Base-by-base conservation (phyloP, 2,329 filamentous ascomycete species). In the Botrytis byssoidea region DNA sequence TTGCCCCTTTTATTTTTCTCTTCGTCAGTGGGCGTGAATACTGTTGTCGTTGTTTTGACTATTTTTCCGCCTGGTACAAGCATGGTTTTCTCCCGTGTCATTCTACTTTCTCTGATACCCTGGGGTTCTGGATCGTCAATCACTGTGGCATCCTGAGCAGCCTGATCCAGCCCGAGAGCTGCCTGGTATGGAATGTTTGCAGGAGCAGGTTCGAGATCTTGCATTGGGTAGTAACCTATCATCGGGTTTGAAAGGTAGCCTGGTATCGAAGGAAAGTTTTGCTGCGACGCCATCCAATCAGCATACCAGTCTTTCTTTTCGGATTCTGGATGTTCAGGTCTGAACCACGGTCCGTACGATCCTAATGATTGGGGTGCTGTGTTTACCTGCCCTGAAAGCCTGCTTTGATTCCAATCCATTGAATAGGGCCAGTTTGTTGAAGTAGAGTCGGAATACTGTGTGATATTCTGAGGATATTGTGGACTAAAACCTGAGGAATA, bases 51-150 rank as follows among this genome's bases (percentile, higher is more conserved):
- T 60, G 48, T 69, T 48, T 72, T 72, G 16, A 60, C 16, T 48
- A 72, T 61, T 5, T 42, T 59, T 10, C 71, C 71, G 29, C 63
- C 63, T 25, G 71, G 71, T 10, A 72, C 71, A 57, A 40, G 42
- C 9, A 72, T 72, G 14, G 71, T 69, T 69, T 68, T 68, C 29
- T 69, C 71, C 10, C 71, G 44, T 48, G 71, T 72, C 64, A 72
- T 72, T n/a, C 48, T 68, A 51, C 51, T 72, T 60, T 72, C 71
- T 61, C 29, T 72, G 25, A 72, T 72, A 40, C 51, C 55, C 25
- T 68, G 12, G 25, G 51, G 18, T 32, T 72, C 71, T 42, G 10
- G 20, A 25, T 29, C 37, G 14, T 48, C 32, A 40, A 18, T n/a
- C 16, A 18, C 46, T 14, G 46, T 22, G 10, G 18, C 10, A 51